Evolutionary conservation across 495 filamentous ascomycete genomes (phyloP).

Genomic region (Neurospora sp.): DNA sequence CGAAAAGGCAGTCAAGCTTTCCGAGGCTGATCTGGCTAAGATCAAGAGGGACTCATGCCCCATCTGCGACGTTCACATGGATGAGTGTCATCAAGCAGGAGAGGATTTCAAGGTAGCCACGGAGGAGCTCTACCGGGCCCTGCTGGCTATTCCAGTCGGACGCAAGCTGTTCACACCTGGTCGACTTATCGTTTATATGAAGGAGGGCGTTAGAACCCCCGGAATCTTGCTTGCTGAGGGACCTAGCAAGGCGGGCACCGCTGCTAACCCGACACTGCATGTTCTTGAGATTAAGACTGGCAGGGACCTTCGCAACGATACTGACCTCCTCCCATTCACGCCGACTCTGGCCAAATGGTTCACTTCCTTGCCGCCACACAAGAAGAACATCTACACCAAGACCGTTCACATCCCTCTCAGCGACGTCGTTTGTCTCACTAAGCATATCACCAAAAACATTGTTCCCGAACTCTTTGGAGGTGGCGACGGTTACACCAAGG

Average conservation of each 20-base stretch:
- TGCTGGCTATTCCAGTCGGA: slow-evolving; percentile 66
- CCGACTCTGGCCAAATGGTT: slow-evolving; percentile 52
- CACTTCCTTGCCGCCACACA: slow-evolving; percentile 45
- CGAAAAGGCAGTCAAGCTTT: slow-evolving; percentile 86
- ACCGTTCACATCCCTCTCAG: slow-evolving; percentile 51
- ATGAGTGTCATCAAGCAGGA: slow-evolving; percentile 65
- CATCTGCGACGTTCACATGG: slow-evolving; percentile 71
- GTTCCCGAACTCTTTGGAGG: slow-evolving; percentile 41
- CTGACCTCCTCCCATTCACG: slow-evolving; percentile 72
- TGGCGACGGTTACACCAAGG: slow-evolving; percentile 28
- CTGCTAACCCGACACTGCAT: slow-evolving; percentile 54
- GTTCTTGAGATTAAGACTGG: slow-evolving; percentile 63
- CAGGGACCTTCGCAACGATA: slow-evolving; percentile 54
- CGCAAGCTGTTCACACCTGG: slow-evolving; percentile 64
- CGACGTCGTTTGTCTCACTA: slow-evolving; percentile 76
- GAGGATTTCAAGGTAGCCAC: slow-evolving; percentile 69
- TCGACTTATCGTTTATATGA: slow-evolving; percentile 58
- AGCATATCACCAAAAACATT: slow-evolving; percentile 55
- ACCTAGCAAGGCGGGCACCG: slow-evolving; percentile 41
- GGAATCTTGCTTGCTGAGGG: slow-evolving; percentile 75
- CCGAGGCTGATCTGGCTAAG: slow-evolving; percentile 81
- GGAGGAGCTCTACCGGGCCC: slow-evolving; percentile 57
- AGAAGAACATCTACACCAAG: slow-evolving; percentile 54
- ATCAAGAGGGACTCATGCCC: slow-evolving; percentile 77
- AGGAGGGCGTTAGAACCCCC: slow-evolving; percentile 68